Conservation (phyloP, 176 grass and related monocot genomes). For the Raddia distichophylla region DNA sequence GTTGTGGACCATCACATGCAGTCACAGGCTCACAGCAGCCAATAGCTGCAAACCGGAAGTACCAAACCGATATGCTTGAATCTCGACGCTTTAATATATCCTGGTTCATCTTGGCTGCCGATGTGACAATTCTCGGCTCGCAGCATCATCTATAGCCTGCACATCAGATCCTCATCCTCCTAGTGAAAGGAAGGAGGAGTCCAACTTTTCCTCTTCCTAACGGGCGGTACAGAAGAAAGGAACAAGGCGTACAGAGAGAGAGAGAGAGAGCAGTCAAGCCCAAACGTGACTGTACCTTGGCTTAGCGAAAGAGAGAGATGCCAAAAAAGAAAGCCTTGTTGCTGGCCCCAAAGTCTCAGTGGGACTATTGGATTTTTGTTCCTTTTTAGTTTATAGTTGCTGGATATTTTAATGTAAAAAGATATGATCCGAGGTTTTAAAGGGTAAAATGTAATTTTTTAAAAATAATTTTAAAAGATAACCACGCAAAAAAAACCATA, state of each 20-base stretch:
- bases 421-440: no score
- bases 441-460: no score
- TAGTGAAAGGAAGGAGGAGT: neutral
- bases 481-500: no score
- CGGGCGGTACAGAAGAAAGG: neutral
- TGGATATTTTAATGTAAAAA: no score
- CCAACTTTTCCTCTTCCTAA: neutral
- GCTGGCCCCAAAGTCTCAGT: neutral
- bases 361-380: no score
- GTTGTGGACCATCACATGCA: no score
- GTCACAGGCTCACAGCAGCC: no score
- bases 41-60: neutral
- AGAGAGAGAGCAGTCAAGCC: constrained; percentile 39
- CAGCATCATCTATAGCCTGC: neutral
- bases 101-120: neutral
- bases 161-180: constrained; percentile 34
- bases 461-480: no score
- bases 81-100: no score
- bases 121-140: constrained; percentile 37
- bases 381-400: no score
- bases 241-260: neutral
- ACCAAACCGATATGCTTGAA: neutral
- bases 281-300: constrained; percentile 46
- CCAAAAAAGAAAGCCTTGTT: constrained; percentile 8
- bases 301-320: constrained; percentile 24